phyloP scores from a whole-genome alignment of 2,329 filamentous ascomycete genomes.

The Trichoderma asperellum region DNA sequence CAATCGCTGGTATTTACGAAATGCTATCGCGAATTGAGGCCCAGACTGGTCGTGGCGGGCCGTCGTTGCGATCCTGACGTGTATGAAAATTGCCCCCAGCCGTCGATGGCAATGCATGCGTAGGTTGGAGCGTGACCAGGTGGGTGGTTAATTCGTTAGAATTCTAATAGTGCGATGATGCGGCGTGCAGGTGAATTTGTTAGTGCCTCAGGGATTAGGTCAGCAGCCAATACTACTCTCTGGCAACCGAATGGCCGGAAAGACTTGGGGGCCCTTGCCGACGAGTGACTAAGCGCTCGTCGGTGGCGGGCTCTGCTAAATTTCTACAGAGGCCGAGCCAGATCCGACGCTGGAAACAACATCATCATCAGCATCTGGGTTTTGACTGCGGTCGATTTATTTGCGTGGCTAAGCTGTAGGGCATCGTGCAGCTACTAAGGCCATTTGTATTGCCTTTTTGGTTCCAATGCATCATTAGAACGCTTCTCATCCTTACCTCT shows the following conservation, averaged over 20 bases:
- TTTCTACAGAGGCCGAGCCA: conserved; percentile 18
- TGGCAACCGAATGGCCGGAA: conserved; percentile 19
- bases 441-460: neutral
- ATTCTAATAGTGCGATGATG: conserved; percentile 29
- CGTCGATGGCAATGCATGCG: conserved; percentile 15
- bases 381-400: neutral
- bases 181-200: conserved; percentile 28
- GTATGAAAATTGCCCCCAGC: neutral
- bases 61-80: conserved; percentile 27
- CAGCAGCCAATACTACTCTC: conserved; percentile 25
- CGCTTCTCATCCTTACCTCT: neutral
- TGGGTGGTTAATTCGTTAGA: conserved; percentile 26
- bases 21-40: conserved; percentile 23
- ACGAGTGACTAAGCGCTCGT: conserved; percentile 17
- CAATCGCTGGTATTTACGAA: conserved; percentile 22
- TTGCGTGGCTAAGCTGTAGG: neutral
- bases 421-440: neutral
- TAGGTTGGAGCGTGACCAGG: conserved; percentile 28
- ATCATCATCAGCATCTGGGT: conserved; percentile 1
- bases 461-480: conserved; percentile 24
- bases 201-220: conserved; percentile 29
- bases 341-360: neutral
- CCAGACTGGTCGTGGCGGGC: neutral
- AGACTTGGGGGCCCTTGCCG: conserved; percentile 9
- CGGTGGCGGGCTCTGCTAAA: neutral